Evolutionary conservation across 2,329 filamentous ascomycete genomes (phyloP).

Genomic region (Colletotrichum tofieldiae): DNA sequence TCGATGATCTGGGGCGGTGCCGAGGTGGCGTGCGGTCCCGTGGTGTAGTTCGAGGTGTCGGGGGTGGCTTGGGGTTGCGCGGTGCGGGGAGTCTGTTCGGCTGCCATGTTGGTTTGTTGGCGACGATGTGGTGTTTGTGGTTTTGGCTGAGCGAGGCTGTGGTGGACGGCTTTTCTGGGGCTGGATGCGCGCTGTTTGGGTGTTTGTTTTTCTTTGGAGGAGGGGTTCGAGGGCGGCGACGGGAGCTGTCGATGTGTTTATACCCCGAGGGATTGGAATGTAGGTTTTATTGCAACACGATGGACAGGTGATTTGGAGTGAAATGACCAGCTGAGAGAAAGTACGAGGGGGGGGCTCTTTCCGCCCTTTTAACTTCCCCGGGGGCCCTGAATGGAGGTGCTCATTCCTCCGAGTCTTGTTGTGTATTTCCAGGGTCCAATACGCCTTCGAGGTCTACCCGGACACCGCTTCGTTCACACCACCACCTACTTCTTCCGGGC

Average conservation of each 20-base stretch:
- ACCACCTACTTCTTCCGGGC: neutral
- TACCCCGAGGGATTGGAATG: constrained; percentile 4
- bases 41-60: constrained; percentile 7
- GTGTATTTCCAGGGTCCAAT: constrained; percentile 28
- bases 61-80: constrained; percentile 7
- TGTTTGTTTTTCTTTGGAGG: neutral
- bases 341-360: neutral
- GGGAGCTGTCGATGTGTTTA: neutral
- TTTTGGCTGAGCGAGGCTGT: no score
- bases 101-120: neutral
- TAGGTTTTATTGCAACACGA: constrained; percentile 12
- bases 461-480: neutral
- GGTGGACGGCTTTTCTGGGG: neutral
- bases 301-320: constrained; percentile 2
- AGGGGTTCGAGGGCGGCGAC: neutral
- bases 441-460: neutral
- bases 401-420: neutral
- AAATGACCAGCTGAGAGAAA: neutral
- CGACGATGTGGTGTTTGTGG: neutral
- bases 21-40: neutral
- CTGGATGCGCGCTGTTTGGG: neutral
- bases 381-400: neutral
- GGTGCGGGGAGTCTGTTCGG: constrained; percentile 12
- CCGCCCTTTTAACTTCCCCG: constrained; percentile 1
- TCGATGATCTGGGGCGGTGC: constrained; percentile 49